Evolutionary conservation across 176 grass and related monocot genomes (phyloP).

Genomic region (Triticum timopheevii): DNA sequence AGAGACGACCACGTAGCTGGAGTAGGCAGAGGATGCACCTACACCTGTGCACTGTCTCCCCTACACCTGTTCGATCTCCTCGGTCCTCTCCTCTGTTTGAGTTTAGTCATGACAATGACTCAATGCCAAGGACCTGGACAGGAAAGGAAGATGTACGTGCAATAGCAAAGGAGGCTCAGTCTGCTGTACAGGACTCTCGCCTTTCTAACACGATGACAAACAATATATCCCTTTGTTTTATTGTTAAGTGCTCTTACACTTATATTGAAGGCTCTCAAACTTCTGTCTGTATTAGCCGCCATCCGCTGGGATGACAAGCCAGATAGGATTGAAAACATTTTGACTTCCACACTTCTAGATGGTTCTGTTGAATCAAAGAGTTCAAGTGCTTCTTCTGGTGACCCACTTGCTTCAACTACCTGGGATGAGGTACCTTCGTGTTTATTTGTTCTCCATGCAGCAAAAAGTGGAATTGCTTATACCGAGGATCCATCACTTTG

Average conservation of each 20-base stretch:
- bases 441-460: slow-evolving; percentile 12
- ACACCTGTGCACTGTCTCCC: no score
- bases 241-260: slow-evolving; percentile 24
- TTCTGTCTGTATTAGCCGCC: slow-evolving; percentile 66
- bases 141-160: slow-evolving; percentile 88
- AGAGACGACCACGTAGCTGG: no score
- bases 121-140: slow-evolving; percentile 95
- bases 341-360: slow-evolving; percentile 55
- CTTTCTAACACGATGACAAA: not conserved
- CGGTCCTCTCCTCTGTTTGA: no score
- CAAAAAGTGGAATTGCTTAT: slow-evolving; percentile 8
- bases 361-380: slow-evolving; percentile 9
- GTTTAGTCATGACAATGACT: slow-evolving; percentile 94
- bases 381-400: slow-evolving; percentile 31
- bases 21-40: no score
- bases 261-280: slow-evolving; percentile 75
- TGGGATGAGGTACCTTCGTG: slow-evolving; percentile 63
- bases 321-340: slow-evolving; percentile 68
- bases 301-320: slow-evolving; percentile 77
- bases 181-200: slow-evolving; percentile 47
- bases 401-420: slow-evolving; percentile 77
- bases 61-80: no score
- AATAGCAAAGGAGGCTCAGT: slow-evolving; percentile 88
- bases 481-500: not conserved
- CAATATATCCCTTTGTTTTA: not conserved